Evolutionary conservation across 257 asterid genomes (phyloP).

Genomic region (Nicotiana otophora): DNA sequence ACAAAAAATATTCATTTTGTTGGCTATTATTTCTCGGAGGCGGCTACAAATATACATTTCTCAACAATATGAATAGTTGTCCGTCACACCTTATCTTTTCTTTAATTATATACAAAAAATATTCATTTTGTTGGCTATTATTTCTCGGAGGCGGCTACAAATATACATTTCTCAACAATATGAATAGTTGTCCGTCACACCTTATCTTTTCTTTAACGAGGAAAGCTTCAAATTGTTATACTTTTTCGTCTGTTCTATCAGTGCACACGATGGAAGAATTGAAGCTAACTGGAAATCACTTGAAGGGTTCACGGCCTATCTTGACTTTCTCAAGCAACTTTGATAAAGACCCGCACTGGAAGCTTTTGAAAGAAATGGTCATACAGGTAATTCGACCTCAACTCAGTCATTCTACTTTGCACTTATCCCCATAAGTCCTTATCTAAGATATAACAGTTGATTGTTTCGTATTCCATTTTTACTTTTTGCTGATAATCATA

Average conservation of each 20-base stretch:
- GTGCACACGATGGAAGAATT: constrained; percentile 98
- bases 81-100: background rate
- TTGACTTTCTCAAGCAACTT: constrained; percentile 29
- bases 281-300: constrained; percentile 42
- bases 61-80: no score
- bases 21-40: no score
- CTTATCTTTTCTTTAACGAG: background rate
- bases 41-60: no score
- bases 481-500: background rate
- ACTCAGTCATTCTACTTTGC: background rate
- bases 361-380: constrained; percentile 31
- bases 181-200: background rate
- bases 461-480: background rate
- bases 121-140: no score
- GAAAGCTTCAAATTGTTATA: background rate
- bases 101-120: background rate
- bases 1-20: no score
- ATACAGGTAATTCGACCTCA: constrained; percentile 18
- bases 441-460: background rate
- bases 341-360: constrained; percentile 31
- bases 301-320: constrained; percentile 36
- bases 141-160: no score
- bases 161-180: no score
- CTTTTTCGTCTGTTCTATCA: constrained; percentile 19
- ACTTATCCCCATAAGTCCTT: background rate